Base-by-base conservation (phyloP, 164 flowering plant genomes). In the Vitis riparia region DNA sequence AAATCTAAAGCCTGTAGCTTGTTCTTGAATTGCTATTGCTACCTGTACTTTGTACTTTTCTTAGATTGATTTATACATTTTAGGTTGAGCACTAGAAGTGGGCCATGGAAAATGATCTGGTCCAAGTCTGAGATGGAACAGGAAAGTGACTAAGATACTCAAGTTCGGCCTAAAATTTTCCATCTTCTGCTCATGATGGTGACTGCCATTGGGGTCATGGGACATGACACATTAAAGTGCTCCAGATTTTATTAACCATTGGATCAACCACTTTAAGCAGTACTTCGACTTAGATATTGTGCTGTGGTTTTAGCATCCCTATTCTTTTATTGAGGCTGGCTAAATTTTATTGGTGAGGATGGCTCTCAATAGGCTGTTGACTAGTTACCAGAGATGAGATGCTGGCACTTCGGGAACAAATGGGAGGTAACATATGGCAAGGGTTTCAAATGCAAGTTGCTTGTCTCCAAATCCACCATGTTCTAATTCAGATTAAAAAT, bases 91-190 rank as follows among this genome's bases (percentile, higher is more conserved):
- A 66, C 84, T 51, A 87, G 76, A 77, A 80, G 77, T 63, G 97
- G 98, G 77, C 98, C 97, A 29, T 94, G 97, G 98, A 69, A 78
- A 75, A 57, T 68, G 79, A 51, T 94, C 32, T 85, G 79, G 87
- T 74, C 85, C 11, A 37, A 37, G 44, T 5, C 44, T 37, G 76
- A 85, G 62, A 55, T 30, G 37, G 84, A 87, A 62, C 67, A 72
- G 62, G 82, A 72, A 32, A 76, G 49, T 71, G 76, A 79, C 59
- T 78, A 75, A 77, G 70, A 49, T 13, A 37, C 5, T 37, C 44
- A 5, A 37, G 44, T 6, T 37, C 44, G 44, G 7, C 44, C 44
- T 37, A 37, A 37, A 37, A 37, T 6, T 32, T 3, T 32, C 4
- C 8, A 0, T 44, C 9, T 9, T n/a, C 29, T 49, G 14, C 32